Base-by-base conservation (phyloP, 2,329 filamentous ascomycete species). In the Trichoderma semiorbis region DNA sequence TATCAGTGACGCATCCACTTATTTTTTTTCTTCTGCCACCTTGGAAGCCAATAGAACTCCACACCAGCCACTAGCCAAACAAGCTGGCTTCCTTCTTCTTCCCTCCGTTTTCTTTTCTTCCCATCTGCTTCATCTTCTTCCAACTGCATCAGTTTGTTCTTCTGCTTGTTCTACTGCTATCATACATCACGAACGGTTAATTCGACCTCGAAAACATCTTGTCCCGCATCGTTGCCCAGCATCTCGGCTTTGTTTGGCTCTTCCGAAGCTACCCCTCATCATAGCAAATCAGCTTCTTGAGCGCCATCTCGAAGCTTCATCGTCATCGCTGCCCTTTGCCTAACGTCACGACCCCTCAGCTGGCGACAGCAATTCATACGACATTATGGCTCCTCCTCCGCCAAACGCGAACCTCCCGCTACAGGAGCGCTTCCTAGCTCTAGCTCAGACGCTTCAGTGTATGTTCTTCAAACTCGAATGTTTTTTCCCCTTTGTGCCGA, bases 371-470 rank as follows among this genome's bases (percentile, higher is more conserved):
- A 66, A 26, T 57, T 47, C 16, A 50, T 28, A 11, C 36, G 58
- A 32, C 18, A 53, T 0, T 7, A 71, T 66, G 60, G 50, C 62
- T 50, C 60, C 69, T 63, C 57, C 70, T 61, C 71, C 60, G 36
- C 60, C 71, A 69, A 55, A 32, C 36, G 30, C 66, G 24, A 66
- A 65, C 18, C 30, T 32, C 30, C 50, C 93, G 81, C 85, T 96
- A 78, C 84, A 85, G 79, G 90, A 96, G 85, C 89, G 94, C 79
- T 84, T 97, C 73, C 83, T 93, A 78, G 86, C 89, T 77, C 87
- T 98, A 76, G 94, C 92, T 76, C 91, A 97, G 83, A 98, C 95
- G 60, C 87, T 98, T 76, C 96, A 98, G 86, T 99, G 95, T 92
- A 90, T 82, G 85, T 90, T 81, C 8, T 50, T 80, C 75, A 67